phyloP scores from a whole-genome alignment of 2,329 filamentous ascomycete genomes.

The Tolypocladium sp. region DNA sequence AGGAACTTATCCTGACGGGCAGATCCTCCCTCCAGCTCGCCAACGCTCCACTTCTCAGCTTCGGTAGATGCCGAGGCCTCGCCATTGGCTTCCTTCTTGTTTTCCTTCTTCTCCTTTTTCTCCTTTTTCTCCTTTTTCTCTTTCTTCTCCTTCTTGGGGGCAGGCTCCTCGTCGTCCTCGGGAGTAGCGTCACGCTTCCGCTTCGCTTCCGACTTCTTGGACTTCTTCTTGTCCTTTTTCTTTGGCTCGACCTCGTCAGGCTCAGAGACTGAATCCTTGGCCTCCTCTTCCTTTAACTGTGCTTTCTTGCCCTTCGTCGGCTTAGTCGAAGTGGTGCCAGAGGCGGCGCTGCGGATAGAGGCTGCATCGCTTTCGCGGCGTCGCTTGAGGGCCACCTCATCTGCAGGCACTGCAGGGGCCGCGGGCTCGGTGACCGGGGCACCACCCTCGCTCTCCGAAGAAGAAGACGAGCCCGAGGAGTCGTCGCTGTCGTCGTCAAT shows the following conservation, averaged over 20 bases:
- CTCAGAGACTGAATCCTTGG: not conserved
- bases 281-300: slow-evolving; percentile 6
- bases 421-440: slow-evolving; percentile 10
- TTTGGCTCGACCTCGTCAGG: slow-evolving; percentile 7
- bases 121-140: slow-evolving; percentile 6
- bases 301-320: slow-evolving; percentile 5
- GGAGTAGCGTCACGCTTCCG: slow-evolving; percentile 20
- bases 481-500: slow-evolving; percentile 6
- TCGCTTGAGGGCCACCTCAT: slow-evolving; percentile 20
- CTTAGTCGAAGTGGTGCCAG: slow-evolving; percentile 5
- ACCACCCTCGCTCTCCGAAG: slow-evolving; percentile 14
- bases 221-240: slow-evolving; percentile 9
- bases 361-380: slow-evolving; percentile 20
- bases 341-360: slow-evolving; percentile 12
- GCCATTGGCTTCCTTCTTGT: slow-evolving; percentile 11
- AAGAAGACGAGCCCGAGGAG: slow-evolving; percentile 8
- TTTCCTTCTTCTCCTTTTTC: slow-evolving; percentile 9
- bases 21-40: slow-evolving; percentile 38
- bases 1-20: slow-evolving; percentile 47
- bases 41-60: slow-evolving; percentile 43
- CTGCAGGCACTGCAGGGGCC: slow-evolving; percentile 13
- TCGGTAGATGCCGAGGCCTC: slow-evolving; percentile 11
- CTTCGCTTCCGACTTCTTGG: slow-evolving; percentile 24
- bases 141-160: slow-evolving; percentile 10
- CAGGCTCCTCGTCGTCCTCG: slow-evolving; percentile 11